Percentiles rank a stretch among this genome's conserved stretches.
These are phyloP conservation scores for Leccinum fibrillosum DNA, from an alignment of 768 basidiomycete species.

Conservation along the genomic window DNA sequence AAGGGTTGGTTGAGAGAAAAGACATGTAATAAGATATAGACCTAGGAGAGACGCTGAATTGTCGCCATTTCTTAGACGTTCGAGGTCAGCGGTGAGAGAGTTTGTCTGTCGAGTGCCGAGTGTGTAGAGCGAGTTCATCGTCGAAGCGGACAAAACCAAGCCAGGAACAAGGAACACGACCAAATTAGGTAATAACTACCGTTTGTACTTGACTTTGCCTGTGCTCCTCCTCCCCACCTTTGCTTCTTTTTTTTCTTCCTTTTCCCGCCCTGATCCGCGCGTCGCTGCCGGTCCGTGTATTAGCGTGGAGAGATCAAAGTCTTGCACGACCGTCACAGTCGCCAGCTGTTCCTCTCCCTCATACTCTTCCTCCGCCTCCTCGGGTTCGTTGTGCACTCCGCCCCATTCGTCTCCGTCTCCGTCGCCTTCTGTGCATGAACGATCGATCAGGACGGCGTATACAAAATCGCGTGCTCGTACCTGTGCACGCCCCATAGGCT, in stretches of 20 bases:
- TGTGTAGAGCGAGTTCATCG: slow-evolving; percentile 95
- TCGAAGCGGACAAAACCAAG: background rate
- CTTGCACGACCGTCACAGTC: slow-evolving; percentile 88
- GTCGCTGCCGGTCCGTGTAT: slow-evolving; percentile 41
- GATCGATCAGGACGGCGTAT: slow-evolving; percentile 3
- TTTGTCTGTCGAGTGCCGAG: slow-evolving; percentile 90
- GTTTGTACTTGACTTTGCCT: slow-evolving; percentile 57
- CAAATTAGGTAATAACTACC: slow-evolving; percentile 22
- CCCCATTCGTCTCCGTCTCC: slow-evolving; percentile 48
- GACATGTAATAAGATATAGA: slow-evolving; percentile 35
- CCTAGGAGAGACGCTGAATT: slow-evolving; percentile 79
- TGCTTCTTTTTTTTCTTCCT: background rate
- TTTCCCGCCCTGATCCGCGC: slow-evolving; percentile 1
- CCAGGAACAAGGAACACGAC: slow-evolving; percentile 6
- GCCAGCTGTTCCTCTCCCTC: slow-evolving; percentile 83
- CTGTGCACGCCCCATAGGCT: slow-evolving; percentile 57
- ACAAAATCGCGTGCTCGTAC: slow-evolving; percentile 29
- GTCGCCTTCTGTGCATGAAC: slow-evolving; percentile 24
- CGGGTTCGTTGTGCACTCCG: slow-evolving; percentile 37
- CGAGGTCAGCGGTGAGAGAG: slow-evolving; percentile 83
- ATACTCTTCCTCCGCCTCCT: slow-evolving; percentile 61
- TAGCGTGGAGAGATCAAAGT: slow-evolving; percentile 74
- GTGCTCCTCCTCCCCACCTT: slow-evolving; percentile 24
- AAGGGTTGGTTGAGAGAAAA: slow-evolving; percentile 11
- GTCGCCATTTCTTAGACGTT: slow-evolving; percentile 78